Base-by-base conservation (phyloP, 202 grass and related monocot species). In the Saccharum hybrid region DNA sequence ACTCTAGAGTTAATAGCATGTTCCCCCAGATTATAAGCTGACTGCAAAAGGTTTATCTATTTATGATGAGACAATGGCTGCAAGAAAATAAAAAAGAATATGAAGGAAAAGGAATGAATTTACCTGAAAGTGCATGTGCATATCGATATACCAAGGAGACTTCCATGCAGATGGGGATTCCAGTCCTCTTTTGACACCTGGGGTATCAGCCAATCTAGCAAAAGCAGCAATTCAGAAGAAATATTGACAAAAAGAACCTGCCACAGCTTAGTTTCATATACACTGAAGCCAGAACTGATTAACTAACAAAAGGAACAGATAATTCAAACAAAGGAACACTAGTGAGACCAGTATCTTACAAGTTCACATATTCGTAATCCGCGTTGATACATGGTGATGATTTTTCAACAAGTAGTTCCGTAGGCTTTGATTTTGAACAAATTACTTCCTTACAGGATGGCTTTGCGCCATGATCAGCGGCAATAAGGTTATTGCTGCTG, bases 101-200 rank as follows among this genome's bases (percentile, higher is more conserved):
- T 1, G 9, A 59, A 56, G 38, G 64, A 63, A 66, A 7, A 79
- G 5, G 2, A 30, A 60, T 49, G 73, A 71, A 37, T 78, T 54
- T 89, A 94, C 93, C 93, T 92, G 88, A 85, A 83, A 90, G 34
- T 60, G 51, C 67, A 81, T 70, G 67, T 75, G 81, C 48, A 86
- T 77, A 77, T 94, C 86, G 21, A 66, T 84, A 78, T 92, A 97
- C 94, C 92, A 96, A n/a, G 96, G 96, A 19, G 96, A 99, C 61
- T 99, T 99, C 93, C 96, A 98, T 81, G 96, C 93, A 34, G 96
- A 99, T 70, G 96, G 96, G 74, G 96, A 99, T 90, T 99, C 96
- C 51, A 99, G 39, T 38, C 96, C 96, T 87, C 93, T 92, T 96
- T 99, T 93, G 49, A 92, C 73, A 52, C 96, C 83, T 68, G 96